Percentiles rank a stretch among this genome's conserved stretches.
Conservation (phyloP, 2,329 filamentous ascomycete species). For the Hymenoscyphus infarciens region DNA sequence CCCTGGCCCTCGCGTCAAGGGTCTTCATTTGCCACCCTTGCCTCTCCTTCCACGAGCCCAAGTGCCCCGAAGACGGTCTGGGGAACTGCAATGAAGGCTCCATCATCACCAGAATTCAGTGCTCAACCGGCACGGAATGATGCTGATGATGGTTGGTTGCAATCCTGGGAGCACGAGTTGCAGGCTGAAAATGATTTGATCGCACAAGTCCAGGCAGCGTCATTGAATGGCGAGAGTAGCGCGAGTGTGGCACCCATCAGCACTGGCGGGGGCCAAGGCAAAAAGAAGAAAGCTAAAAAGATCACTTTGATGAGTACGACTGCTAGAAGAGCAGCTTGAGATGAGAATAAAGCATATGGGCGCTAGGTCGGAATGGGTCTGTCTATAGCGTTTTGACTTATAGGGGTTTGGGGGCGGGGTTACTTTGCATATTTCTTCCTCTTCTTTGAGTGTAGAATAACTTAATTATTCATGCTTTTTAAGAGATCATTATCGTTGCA, state of each 20-base stretch:
- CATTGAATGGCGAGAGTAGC: conserved; percentile 34
- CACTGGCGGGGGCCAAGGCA: conserved; percentile 37
- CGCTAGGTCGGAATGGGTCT: not conserved
- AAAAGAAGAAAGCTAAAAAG: conserved; percentile 70
- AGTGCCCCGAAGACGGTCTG: conserved; percentile 77
- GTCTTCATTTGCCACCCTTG: conserved; percentile 63
- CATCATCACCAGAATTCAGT: conserved; percentile 53
- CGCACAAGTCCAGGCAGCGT: conserved; percentile 56
- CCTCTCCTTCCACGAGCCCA: conserved; percentile 78
- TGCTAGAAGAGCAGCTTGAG: conserved; percentile 39
- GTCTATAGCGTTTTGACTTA: not conserved
- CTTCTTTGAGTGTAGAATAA: not conserved
- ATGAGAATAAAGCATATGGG: conserved; percentile 1
- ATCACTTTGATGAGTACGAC: conserved; percentile 68
- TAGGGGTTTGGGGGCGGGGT: not conserved
- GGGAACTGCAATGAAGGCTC: conserved; percentile 72
- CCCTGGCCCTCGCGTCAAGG: conserved; percentile 54
- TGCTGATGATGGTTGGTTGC: conserved; percentile 79
- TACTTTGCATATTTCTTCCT: not conserved
- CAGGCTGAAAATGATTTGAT: conserved; percentile 52
- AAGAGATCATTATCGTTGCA: too few species aligned
- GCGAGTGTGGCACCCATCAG: conserved; percentile 9
- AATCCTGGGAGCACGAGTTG: conserved; percentile 77
- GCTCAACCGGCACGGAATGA: conserved; percentile 29
- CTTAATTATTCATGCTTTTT: too few species aligned